Conservation (phyloP, 768 basidiomycete species). For the Agrocybe praecox region DNA sequence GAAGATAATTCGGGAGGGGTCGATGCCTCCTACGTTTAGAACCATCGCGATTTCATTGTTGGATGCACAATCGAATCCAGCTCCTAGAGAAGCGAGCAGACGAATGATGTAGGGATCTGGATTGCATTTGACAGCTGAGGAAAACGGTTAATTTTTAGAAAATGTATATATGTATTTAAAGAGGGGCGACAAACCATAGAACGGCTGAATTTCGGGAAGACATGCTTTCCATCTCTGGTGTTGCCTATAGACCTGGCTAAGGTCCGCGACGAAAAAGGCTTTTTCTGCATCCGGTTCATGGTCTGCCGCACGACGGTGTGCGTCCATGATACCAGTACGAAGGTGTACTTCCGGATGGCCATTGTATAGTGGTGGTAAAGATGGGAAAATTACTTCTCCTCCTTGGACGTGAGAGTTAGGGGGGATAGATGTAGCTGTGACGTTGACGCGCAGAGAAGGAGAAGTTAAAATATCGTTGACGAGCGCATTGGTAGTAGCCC, state of each 20-base stretch:
- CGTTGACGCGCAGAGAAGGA: constrained; percentile 56
- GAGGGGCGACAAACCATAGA: constrained; percentile 70
- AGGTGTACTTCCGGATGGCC: constrained; percentile 79
- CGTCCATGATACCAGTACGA: constrained; percentile 74
- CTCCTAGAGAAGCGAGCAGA: constrained; percentile 85
- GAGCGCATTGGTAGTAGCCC: constrained; percentile 47
- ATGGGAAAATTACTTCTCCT: constrained; percentile 55
- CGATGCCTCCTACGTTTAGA: constrained; percentile 70
- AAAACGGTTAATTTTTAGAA: no score
- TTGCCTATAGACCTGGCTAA: constrained; percentile 84
- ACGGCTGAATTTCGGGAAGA: constrained; percentile 88
- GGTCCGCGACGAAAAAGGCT: constrained; percentile 96
- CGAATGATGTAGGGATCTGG: constrained; percentile 94
- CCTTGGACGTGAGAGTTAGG: constrained; percentile 24
- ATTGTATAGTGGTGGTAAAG: constrained; percentile 64
- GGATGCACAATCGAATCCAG: constrained; percentile 98
- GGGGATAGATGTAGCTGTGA: constrained; percentile 36
- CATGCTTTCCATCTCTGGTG: constrained; percentile 78
- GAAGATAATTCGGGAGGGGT: constrained; percentile 87
- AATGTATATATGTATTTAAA: no score
- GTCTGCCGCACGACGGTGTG: constrained; percentile 50
- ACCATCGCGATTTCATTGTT: constrained; percentile 89
- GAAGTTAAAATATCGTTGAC: constrained; percentile 38
- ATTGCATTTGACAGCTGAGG: constrained; percentile 93
- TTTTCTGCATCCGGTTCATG: constrained; percentile 79